Evolutionary conservation across 768 basidiomycete genomes (phyloP), one percentile per base, ranked within the genome.

Genomic region (Rhodotorula babjevae): DNA sequence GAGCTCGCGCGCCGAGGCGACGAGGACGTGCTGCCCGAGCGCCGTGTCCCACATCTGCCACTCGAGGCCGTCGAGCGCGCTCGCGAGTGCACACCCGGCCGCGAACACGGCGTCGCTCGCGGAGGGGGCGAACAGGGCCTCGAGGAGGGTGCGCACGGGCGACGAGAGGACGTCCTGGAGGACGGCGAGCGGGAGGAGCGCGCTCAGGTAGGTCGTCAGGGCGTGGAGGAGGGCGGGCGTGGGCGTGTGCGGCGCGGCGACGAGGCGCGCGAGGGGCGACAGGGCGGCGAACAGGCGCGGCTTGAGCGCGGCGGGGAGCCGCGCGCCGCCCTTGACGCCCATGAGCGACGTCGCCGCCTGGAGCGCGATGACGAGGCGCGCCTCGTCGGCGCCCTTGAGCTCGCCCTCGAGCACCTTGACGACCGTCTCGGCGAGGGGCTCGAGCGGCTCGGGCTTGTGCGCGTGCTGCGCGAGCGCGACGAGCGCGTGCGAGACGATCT

Each of bases 71-170:
- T 73, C 70, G 53, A 73, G 67, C 18, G 59, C 63, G 19, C 61
- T 65, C 5, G 72, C 70, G 50, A 73, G 67, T 0, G 69, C 61
- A 52, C 69, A 69, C 0, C 79, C 72, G 8, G 69, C 57, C 0
- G 65, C 66, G 77, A 80, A 82, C 19, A 80, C 65, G 16, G 52
- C 52, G 6, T 80, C 79, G 44, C 78, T 55, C 0, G 81, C 78
- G 18, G 79, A 79, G 3, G 79, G 74, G 36, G 77, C 76, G 66
- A 82, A 73, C 80, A 81, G 80, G 8, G 80, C 76, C 12, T 76
- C 76, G 61, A 82, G 71, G 56, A 81, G 76, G 2, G 80, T 77
- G 5, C 79, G 79, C n/a, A 79, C 65, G 0, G 80, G 62, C 27
- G 80, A 66, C 1, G 80, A 77, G 21, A 78, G 75, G 46, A 81